Conservation (phyloP, 495 filamentous ascomycete species). For the Penicillium angulare region DNA sequence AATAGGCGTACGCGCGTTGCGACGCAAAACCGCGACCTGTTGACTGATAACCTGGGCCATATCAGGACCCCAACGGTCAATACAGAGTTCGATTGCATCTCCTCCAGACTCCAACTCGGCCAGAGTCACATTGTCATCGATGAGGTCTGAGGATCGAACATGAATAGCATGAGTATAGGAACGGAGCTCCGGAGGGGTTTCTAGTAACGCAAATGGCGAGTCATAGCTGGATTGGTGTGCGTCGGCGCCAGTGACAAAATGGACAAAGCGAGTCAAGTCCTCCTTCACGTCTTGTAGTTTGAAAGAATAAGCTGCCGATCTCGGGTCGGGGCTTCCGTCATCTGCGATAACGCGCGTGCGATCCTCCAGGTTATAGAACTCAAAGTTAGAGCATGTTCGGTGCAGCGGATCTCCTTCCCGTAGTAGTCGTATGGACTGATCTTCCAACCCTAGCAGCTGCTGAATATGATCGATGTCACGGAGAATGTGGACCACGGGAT, state of each 20-base stretch:
- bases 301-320: constrained; percentile 56
- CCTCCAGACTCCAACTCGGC: constrained; percentile 64
- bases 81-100: constrained; percentile 71
- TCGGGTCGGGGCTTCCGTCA: constrained; percentile 41
- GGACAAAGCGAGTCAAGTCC: constrained; percentile 70
- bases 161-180: constrained; percentile 65
- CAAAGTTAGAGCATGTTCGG: constrained; percentile 70
- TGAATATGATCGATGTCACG: constrained; percentile 67
- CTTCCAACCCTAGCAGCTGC: constrained; percentile 57
- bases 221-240: constrained; percentile 57
- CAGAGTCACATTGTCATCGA: constrained; percentile 53
- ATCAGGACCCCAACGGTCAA: constrained; percentile 59
- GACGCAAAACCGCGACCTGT: constrained; percentile 43
- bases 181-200: constrained; percentile 64
- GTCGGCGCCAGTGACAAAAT: constrained; percentile 59
- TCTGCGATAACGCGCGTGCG: constrained; percentile 29
- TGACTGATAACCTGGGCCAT: constrained; percentile 43
- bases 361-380: constrained; percentile 73
- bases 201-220: constrained; percentile 68
- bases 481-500: constrained; percentile 73
- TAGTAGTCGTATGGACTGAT: constrained; percentile 52
- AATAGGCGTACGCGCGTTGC: constrained; percentile 65
- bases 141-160: constrained; percentile 60
- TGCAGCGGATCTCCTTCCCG: constrained; percentile 53
- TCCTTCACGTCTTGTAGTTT: constrained; percentile 71